Evolutionary conservation across 2,329 filamentous ascomycete species (phyloP).

Genomic region (Chrysosporium keratinophilum): DNA sequence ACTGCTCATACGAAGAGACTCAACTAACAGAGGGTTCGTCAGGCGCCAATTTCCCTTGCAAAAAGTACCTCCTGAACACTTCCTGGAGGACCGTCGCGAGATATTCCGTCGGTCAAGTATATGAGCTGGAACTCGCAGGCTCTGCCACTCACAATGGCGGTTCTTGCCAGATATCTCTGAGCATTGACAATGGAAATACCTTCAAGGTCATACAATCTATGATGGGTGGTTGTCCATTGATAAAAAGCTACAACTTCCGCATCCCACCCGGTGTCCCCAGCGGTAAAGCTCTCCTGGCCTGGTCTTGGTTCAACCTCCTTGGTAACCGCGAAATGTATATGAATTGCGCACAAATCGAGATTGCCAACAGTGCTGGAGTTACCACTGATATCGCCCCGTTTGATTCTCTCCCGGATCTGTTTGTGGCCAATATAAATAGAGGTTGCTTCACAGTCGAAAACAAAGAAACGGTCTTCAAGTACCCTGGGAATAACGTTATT

Average conservation of each 20-base stretch:
- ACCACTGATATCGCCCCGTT: neutral
- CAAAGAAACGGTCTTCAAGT: constrained; percentile 8
- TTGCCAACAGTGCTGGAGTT: constrained; percentile 31
- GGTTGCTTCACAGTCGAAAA: constrained; percentile 10
- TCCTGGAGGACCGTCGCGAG: constrained; percentile 47
- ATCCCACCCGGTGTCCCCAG: constrained; percentile 54
- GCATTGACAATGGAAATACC: constrained; percentile 58
- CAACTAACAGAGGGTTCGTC: neutral
- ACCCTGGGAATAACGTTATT: constrained; percentile 8
- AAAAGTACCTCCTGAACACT: constrained; percentile 49
- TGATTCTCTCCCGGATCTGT: constrained; percentile 11
- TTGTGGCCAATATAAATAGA: constrained; percentile 13
- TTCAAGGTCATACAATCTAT: constrained; percentile 61
- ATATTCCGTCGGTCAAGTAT: constrained; percentile 52
- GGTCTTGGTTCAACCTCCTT: constrained; percentile 67
- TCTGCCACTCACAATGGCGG: constrained; percentile 57
- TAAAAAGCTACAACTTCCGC: constrained; percentile 52
- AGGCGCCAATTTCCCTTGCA: constrained; percentile 65
- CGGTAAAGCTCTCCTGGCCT: constrained; percentile 56
- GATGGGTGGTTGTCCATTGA: constrained; percentile 46
- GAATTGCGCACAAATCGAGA: constrained; percentile 65
- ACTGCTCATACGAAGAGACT: neutral
- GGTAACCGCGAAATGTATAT: constrained; percentile 50
- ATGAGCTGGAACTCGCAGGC: constrained; percentile 56
- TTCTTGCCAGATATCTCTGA: constrained; percentile 65